Evolutionary conservation across 1,284 basidiomycete species (phyloP).

Genomic region (Pseudozyma tsukubaensis): DNA sequence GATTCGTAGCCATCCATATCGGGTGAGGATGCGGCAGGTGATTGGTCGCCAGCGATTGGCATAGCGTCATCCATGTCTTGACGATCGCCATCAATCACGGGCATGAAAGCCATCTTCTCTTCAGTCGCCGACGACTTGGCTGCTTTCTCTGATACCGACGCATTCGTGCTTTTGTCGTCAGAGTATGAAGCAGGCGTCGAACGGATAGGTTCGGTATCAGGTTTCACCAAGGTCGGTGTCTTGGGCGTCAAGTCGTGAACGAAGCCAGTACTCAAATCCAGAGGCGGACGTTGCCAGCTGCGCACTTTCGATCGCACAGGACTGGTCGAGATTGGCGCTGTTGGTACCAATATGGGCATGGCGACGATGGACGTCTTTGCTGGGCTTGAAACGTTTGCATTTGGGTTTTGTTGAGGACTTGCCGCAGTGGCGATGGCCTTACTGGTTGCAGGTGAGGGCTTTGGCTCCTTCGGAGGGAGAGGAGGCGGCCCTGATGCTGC

Average conservation of each 20-base stretch:
- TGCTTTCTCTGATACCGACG: conserved; percentile 6
- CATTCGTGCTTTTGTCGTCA: conserved; percentile 30
- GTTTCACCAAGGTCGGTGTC: conserved; percentile 34
- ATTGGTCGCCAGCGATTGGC: conserved; percentile 10
- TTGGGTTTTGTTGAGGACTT: conserved; percentile 1
- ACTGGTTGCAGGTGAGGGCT: not conserved
- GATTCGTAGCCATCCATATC: conserved; percentile 51
- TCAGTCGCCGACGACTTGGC: no score
- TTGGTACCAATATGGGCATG: conserved; percentile 5
- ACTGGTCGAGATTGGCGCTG: conserved; percentile 10
- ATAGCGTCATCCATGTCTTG: not conserved
- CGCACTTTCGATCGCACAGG: conserved; percentile 37
- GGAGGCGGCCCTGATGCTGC: conserved; percentile 45
- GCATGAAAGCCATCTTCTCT: no score
- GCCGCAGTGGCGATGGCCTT: not conserved
- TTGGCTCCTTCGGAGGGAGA: conserved; percentile 48
- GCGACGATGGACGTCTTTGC: not conserved
- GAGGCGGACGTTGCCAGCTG: conserved; percentile 38
- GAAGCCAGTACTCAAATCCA: conserved; percentile 36
- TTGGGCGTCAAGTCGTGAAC: conserved; percentile 36
- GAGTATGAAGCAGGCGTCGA: conserved; percentile 41
- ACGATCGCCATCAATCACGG: not conserved
- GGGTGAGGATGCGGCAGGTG: conserved; percentile 25
- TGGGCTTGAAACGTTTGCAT: not conserved
- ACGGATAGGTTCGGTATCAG: conserved; percentile 17